phyloP scores from a whole-genome alignment of 2,329 filamentous ascomycete species.

The Gaeumannomyces tritici region DNA sequence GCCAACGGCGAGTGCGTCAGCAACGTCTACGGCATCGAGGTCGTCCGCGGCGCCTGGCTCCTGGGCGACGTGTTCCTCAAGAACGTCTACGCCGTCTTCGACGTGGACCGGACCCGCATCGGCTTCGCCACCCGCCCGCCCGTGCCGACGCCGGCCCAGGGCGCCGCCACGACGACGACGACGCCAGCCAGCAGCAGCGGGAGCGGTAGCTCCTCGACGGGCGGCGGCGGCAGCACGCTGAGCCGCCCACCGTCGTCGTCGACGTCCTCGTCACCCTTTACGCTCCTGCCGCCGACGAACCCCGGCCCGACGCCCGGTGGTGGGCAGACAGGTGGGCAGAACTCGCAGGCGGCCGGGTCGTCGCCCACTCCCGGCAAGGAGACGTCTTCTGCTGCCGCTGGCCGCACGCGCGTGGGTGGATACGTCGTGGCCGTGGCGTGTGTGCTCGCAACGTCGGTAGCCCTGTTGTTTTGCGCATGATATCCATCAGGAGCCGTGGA shows the following conservation, averaged over 20 bases:
- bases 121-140: constrained; percentile 31
- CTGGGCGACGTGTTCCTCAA: constrained; percentile 80
- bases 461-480: neutral
- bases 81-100: constrained; percentile 82
- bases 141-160: neutral
- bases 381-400: neutral
- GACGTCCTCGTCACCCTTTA: neutral
- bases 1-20: constrained; percentile 48
- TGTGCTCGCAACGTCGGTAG: neutral
- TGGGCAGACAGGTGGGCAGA: neutral
- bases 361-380: neutral
- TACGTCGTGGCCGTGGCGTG: neutral
- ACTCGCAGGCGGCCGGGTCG: neutral
- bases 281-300: neutral
- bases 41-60: constrained; percentile 63
- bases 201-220: neutral
- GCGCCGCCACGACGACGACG: constrained; percentile 11
- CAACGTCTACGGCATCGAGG: constrained; percentile 64
- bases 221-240: neutral
- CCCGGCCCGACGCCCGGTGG: too few relatives aligned
- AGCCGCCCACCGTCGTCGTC: neutral
- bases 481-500: too few relatives aligned
- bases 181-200: neutral
- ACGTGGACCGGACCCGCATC: constrained; percentile 57
- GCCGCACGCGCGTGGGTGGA: neutral